These are phyloP conservation scores for Paraphaeosphaeria sporulosa DNA, from an alignment of 2,329 filamentous ascomycete genomes.

Conservation along the genomic window DNA sequence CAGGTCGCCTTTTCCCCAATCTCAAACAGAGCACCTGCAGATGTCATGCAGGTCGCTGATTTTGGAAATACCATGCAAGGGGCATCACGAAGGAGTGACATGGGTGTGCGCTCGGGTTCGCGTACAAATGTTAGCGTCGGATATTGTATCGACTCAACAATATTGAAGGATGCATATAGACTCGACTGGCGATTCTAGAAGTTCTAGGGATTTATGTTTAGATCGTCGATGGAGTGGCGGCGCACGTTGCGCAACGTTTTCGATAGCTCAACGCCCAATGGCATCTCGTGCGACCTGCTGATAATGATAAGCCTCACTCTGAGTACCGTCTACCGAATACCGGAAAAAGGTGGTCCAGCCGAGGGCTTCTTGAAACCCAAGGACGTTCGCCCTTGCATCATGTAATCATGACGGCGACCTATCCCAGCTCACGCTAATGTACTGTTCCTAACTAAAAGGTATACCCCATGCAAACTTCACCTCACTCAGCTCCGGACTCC, in stretches of 20 bases:
- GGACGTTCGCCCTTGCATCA: neutral
- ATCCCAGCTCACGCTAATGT: neutral
- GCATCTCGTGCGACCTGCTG: neutral
- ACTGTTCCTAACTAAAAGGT: slow-evolving; percentile 5
- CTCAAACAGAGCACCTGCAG: slow-evolving; percentile 8
- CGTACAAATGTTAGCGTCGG: neutral
- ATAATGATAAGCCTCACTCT: neutral
- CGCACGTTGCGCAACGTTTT: neutral
- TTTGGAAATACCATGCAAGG: slow-evolving; percentile 1
- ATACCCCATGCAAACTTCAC: neutral
- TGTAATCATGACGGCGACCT: neutral
- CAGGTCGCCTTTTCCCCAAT: neutral
- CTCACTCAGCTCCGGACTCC: neutral
- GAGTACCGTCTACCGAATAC: neutral
- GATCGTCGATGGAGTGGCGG: neutral
- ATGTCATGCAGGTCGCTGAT: slow-evolving; percentile 7
- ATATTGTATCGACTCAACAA: neutral
- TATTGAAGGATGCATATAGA: neutral
- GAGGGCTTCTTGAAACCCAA: neutral
- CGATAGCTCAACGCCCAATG: neutral
- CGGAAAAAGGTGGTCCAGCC: neutral
- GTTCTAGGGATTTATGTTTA: neutral
- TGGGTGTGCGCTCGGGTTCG: slow-evolving; percentile 8
- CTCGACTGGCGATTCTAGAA: neutral
- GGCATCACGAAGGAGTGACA: slow-evolving; percentile 1